Percentiles rank a stretch among this genome's conserved stretches.
These are phyloP conservation scores for Dorcoceras hygrometricum DNA, from an alignment of 257 asterid species.

Conservation along the genomic window DNA sequence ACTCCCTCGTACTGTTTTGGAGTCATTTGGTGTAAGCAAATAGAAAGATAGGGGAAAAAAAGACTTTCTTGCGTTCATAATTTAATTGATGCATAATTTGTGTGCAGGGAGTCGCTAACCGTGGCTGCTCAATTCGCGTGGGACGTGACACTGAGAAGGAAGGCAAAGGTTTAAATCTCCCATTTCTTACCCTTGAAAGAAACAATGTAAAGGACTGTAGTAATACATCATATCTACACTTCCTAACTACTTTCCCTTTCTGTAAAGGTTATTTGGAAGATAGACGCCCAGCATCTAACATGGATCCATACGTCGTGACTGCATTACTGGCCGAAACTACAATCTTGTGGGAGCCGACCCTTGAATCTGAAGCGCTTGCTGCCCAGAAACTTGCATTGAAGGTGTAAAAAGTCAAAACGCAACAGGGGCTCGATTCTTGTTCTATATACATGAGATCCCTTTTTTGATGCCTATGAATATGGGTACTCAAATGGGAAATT, in stretches of 20 bases:
- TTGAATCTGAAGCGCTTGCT: constrained; percentile 87
- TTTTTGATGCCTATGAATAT: constrained; percentile 37
- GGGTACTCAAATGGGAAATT: constrained; percentile 34
- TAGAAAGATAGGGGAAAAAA: background rate
- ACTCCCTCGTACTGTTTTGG: background rate
- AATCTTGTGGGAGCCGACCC: constrained; percentile 85
- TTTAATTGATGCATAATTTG: background rate
- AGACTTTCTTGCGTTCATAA: background rate
- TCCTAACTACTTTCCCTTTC: background rate
- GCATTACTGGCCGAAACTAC: constrained; percentile 88
- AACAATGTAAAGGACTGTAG: background rate
- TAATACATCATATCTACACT: background rate
- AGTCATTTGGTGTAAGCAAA: background rate
- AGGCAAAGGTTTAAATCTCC: constrained; percentile 66
- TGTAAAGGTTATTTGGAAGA: constrained; percentile 88
- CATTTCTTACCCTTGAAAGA: background rate
- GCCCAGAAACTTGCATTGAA: constrained; percentile 76
- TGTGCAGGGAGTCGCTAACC: constrained; percentile 95
- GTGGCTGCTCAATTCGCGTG: constrained; percentile 98
- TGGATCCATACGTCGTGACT: constrained; percentile 94
- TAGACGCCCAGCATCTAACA: constrained; percentile 98
- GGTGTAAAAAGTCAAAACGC: constrained; percentile 35
- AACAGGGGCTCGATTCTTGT: constrained; percentile 24
- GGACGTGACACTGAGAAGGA: constrained; percentile 95
- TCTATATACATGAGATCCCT: constrained; percentile 23